Base-by-base conservation (phyloP, 2,329 filamentous ascomycete species). In the Alternaria burnsii region DNA sequence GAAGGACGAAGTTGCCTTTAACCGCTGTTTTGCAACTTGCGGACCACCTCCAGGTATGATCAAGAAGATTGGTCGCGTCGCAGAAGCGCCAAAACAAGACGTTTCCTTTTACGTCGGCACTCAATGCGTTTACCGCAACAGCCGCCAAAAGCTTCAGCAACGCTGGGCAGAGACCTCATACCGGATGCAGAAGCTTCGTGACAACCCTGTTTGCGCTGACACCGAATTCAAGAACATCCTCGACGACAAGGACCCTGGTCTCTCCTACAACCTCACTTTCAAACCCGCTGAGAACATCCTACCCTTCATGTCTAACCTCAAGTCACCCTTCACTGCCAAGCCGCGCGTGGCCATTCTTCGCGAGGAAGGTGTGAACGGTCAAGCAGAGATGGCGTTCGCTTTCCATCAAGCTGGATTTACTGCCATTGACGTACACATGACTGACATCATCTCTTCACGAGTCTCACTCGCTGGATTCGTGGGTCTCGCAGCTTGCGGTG, bases 351-450 rank as follows among this genome's bases (percentile, higher is more conserved):
- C 95, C 43, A 97, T 99, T 70, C 88, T 99, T 22, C 87, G 95
- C 74, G 95, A 98, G 79, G 93, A 97, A 78, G 95, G 95, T 77
- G 92, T 97, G 68, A 98, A 99, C 81, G 92, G 94, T 42, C 88
- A 97, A 72, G 89, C 93, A n/a, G 95, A 99, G 79, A 97, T 99
- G 92, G 95, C 95, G 1, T 98, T 97, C 74, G 93, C 94, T 50
- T 98, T 98, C 85, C 89, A 91, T 67, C 89, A 89, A 36, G 94
- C 95, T 43, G 94, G 94, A 38, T 98, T 98, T 82, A 90, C 93
- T 51, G 88, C 94, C 14, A 87, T 98, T 47, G 94, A 99, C 74
- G 90, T 98, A 1, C 94, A 97, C 84, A 98, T 99, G 95, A 95
- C 91, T 4, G 94, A 98, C 71, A 85, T 91, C 50, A 89, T 98